phyloP scores from a whole-genome alignment of 108 stramenopile species.

The Epithemia pelagica region DNA sequence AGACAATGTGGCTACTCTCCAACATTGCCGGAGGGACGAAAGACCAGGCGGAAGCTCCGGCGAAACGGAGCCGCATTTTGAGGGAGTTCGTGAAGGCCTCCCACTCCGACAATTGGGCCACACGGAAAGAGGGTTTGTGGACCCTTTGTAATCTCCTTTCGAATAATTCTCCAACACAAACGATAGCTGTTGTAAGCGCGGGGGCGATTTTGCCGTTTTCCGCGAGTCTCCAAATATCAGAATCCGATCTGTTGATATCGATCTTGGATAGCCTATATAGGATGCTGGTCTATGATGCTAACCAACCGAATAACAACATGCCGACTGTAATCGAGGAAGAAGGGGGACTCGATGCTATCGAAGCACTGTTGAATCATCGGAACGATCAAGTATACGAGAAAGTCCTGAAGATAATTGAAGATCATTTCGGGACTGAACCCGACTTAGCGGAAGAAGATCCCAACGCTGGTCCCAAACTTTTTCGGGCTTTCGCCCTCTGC shows the following conservation, averaged over 20 bases:
- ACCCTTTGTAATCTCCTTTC: conserved; percentile 73
- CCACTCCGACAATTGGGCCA: conserved; percentile 36
- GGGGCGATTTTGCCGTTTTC: conserved; percentile 59
- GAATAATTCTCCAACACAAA: conserved; percentile 41
- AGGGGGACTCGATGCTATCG: conserved; percentile 65
- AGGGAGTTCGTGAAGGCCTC: conserved; percentile 40
- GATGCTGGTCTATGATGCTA: conserved; percentile 40
- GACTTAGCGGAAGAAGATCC: conserved; percentile 47
- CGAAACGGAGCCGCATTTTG: conserved; percentile 33
- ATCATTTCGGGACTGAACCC: conserved; percentile 66
- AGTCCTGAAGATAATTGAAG: conserved; percentile 67
- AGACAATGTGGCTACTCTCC: conserved; percentile 84
- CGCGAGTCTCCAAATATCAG: conserved; percentile 53
- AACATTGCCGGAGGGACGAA: conserved; percentile 91
- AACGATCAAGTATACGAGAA: conserved; percentile 73
- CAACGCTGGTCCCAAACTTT: conserved; percentile 49
- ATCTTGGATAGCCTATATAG: conserved; percentile 70
- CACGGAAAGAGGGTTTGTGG: conserved; percentile 89
- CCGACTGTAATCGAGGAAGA: conserved; percentile 37
- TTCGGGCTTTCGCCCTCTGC: conserved; percentile 28
- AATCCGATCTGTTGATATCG: conserved; percentile 49
- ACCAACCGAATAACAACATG: conserved; percentile 37
- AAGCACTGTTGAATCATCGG: conserved; percentile 77
- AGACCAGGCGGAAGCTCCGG: conserved; percentile 53
- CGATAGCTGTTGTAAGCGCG: conserved; percentile 51